phyloP scores from a whole-genome alignment of 2,329 filamentous ascomycete genomes.

The Beauveria sp. region DNA sequence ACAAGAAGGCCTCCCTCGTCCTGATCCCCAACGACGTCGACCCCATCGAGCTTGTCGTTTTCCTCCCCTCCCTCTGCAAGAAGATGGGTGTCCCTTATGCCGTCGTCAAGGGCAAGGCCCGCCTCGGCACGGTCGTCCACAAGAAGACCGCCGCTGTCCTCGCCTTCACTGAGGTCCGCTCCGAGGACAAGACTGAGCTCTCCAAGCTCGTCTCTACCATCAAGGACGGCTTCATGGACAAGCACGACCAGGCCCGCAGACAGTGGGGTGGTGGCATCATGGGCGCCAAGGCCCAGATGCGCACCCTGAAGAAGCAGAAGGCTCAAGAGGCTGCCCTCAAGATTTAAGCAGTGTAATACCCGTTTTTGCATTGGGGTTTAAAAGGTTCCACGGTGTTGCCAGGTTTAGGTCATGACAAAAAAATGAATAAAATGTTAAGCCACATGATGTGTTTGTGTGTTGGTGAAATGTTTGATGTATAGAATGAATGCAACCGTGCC shows the following conservation, averaged over 20 bases:
- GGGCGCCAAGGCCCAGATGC: constrained; percentile 83
- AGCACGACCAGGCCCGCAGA: constrained; percentile 83
- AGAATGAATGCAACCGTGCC: neutral
- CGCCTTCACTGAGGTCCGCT: constrained; percentile 91
- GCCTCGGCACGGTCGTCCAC: constrained; percentile 97
- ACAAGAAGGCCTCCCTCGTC: constrained; percentile 98
- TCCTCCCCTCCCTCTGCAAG: constrained; percentile 96
- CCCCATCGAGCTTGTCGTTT: constrained; percentile 98
- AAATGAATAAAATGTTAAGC: constrained; percentile 35
- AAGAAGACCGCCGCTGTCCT: constrained; percentile 99
- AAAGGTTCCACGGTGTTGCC: constrained; percentile 31
- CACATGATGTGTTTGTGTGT: neutral
- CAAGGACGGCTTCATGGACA: constrained; percentile 97
- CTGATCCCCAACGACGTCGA: constrained; percentile 99
- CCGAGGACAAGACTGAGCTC: constrained; percentile 97
- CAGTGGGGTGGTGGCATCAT: constrained; percentile 99
- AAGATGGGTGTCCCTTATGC: constrained; percentile 99
- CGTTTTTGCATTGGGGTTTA: constrained; percentile 30
- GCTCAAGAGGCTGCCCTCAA: constrained; percentile 91
- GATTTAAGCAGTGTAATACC: constrained; percentile 61
- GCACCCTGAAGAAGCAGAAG: constrained; percentile 82
- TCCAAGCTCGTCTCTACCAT: constrained; percentile 92
- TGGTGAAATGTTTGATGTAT: neutral
- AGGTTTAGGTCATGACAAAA: constrained; percentile 33
- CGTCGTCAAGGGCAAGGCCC: constrained; percentile 99